These are phyloP conservation scores for Phytopythium litorale DNA, from an alignment of 352 stramenopile species.

Conservation along the genomic window DNA sequence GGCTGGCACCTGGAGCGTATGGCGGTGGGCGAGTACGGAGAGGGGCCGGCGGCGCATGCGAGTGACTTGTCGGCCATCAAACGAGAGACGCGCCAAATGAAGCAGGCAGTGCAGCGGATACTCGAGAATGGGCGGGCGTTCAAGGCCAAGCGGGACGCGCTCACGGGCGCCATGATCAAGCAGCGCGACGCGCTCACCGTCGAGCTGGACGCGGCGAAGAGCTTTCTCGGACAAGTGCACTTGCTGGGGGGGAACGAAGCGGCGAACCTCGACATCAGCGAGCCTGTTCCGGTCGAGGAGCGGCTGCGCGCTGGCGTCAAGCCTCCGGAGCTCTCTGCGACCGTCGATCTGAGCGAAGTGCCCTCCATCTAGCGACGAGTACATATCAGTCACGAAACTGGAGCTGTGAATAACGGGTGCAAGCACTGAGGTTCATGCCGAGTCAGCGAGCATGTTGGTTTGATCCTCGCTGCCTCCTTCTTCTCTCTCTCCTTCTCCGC, in stretches of 20 bases:
- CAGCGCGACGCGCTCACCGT: conserved; percentile 60
- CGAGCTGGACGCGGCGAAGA: conserved; percentile 65
- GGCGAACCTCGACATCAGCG: conserved; percentile 38
- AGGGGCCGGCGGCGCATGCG: conserved; percentile 17
- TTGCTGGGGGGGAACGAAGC: conserved; percentile 32
- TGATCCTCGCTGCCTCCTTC: not conserved
- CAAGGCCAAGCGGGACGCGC: conserved; percentile 46
- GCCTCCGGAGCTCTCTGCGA: conserved; percentile 30
- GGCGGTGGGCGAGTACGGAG: conserved; percentile 68
- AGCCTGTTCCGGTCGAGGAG: conserved; percentile 58
- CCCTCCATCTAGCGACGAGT: conserved; percentile 37
- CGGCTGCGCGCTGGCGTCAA: conserved; percentile 59
- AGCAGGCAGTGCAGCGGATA: conserved; percentile 53
- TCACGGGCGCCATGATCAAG: conserved; percentile 64
- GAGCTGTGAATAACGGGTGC: no score
- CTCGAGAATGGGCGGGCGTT: conserved; percentile 50
- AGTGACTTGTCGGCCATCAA: conserved; percentile 58
- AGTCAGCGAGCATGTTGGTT: conserved; percentile 1
- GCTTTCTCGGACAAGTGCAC: conserved; percentile 71
- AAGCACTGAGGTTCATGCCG: not conserved
- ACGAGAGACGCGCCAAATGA: conserved; percentile 50
- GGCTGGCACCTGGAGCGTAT: conserved; percentile 82
- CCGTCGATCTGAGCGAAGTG: conserved; percentile 42
- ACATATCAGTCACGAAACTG: not conserved
- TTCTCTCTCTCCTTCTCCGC: not conserved